A percentile compares a stretch with the other conserved stretches of the same genome.
phyloP scores from a whole-genome alignment of 148 eudicot species.

The Heliosperma pusillum region DNA sequence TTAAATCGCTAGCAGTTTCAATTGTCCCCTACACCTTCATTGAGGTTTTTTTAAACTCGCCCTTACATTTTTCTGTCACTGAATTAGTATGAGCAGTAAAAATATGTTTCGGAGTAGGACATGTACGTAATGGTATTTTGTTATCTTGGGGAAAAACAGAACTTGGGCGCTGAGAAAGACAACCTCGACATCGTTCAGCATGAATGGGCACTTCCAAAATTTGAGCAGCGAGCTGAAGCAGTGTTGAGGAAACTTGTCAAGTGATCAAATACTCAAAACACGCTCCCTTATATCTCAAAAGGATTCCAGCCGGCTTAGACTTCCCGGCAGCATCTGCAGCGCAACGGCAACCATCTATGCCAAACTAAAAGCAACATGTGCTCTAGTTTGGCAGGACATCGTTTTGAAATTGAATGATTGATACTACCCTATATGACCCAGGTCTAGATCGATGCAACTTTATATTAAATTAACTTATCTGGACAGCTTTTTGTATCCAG shows the following conservation, averaged over 20 bases:
- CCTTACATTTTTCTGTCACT: neutral
- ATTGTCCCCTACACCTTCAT: neutral
- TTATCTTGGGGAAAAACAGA: conserved; percentile 37
- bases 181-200: conserved; percentile 80
- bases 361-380: neutral
- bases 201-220: conserved; percentile 81
- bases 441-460: neutral
- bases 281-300: neutral
- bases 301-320: neutral
- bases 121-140: conserved; percentile 4
- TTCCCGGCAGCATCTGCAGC: neutral
- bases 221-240: conserved; percentile 95
- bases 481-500: neutral
- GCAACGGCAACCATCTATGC: neutral
- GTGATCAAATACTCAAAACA: conserved; percentile 15
- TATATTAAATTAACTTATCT: neutral
- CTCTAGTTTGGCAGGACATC: neutral
- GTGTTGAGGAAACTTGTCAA: conserved; percentile 64
- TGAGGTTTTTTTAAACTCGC: neutral
- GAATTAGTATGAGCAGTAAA: neutral
- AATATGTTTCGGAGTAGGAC: neutral
- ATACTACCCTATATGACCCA: neutral
- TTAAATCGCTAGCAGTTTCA: neutral
- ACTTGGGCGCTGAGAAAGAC: conserved; percentile 94
- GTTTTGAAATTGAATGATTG: neutral